Evolutionary conservation across 805 yeast species (phyloP), one percentile per base, ranked within the genome.

Genomic region (Lipomyces orientalis): DNA sequence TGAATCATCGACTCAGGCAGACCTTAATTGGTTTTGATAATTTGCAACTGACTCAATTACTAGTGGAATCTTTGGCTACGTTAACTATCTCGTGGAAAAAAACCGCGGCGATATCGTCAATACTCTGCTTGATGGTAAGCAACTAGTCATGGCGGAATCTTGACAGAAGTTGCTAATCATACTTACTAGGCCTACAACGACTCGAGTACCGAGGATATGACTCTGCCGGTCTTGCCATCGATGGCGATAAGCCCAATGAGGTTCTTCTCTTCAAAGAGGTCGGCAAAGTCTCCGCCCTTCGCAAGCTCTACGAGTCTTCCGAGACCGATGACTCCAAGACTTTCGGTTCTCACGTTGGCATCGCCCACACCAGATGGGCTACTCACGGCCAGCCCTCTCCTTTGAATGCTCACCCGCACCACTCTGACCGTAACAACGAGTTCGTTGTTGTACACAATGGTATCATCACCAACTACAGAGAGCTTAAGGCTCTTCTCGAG

Each of bases 321-420:
- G 78, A 85, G 58, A 84, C 88, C 66, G 86, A 90, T 75, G 84
- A 89, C 74, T 79, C 84, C 35, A 87, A 86, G 68, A 83, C 86
- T 25, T 93, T 91, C 77, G 88, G 86, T 74, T 87, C 89, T 78
- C 99, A 95, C 78, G 93, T 88, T 68, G 99, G 97, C 77, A 95
- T 95, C 79, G 98, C 99, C 31, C 99, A 95, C 81, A 95, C 99
- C 14, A 90, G 99, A 84, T 95, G 99, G 99, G 99, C 99, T 61
- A 95, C 99, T 51, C 99, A 95, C 80, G 99, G 99, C 80, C 91
- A 88, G 75, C 98, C 98, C 66, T 87, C 87, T 73, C 87, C 85
- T 70, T 75, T 79, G 69, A 95, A 95, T 83, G 95, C 98, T 78
- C 99, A 95, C 79, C 99, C 99, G 60, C 98, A 94, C 78, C 84